Evolutionary conservation across 495 filamentous ascomycete genomes (phyloP), one percentile per base, ranked within the genome.

Genomic region (Tuber umbilicatum): DNA sequence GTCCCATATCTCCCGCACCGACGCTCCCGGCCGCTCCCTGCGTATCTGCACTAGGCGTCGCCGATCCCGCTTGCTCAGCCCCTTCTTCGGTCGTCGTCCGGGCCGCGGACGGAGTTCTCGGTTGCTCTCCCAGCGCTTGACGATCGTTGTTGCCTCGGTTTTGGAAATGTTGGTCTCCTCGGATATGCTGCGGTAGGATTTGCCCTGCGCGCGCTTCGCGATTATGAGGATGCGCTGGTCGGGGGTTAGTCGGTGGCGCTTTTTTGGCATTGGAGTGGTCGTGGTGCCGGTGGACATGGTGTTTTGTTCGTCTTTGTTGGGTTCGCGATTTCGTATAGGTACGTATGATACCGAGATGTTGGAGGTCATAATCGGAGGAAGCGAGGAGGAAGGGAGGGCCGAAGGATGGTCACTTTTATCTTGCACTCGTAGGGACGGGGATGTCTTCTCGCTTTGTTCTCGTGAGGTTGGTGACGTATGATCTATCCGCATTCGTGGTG

Each of bases 121-220:
- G 27, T 64, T 64, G 55, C 55, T 64, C 55, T 64, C 55, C 55
- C 55, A 64, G n/a, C 55, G 55, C 55, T 64, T 64, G 55, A 64
- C 27, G 55, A 64, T 64, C n/a, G n/a, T 31, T 64, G 2, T 64
- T 0, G 55, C 55, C 17, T 64, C n/a, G 10, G 55, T 31, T 64
- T 64, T 31, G 10, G 55, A 64, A 31, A 64, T 1, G 55, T 64
- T 64, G 55, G n/a, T 64, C 27, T 64, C 55, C 27, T 64, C 27
- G 55, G 55, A 64, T 64, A 64, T 64, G 12, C 10, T 64, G 10
- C 47, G 23, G 47, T 64, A 64, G 27, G 55, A 31, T 64, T 64
- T 31, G 7, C 55, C 55, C 55, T 31, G 55, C 1, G 55, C 55
- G 55, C 27, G 55, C 27, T 31, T 31, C 5, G 55, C 12, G 55